phyloP scores from a whole-genome alignment of 371 early-diverging fungal genomes.

The Zychaea mexicana region DNA sequence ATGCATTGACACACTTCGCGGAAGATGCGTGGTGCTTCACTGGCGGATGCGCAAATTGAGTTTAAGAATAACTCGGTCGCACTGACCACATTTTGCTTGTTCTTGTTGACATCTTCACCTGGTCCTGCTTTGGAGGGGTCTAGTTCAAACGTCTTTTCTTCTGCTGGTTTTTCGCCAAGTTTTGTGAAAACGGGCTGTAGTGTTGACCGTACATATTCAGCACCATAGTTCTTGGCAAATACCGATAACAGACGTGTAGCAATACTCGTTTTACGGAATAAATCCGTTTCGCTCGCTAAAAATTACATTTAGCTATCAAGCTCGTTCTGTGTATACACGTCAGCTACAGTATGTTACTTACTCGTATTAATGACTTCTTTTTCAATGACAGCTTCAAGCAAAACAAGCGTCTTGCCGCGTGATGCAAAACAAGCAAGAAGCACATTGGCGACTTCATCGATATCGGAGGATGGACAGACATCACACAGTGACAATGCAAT shows the following conservation, averaged over 20 bases:
- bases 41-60: conserved; percentile 76
- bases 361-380: conserved; percentile 82
- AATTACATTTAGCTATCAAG: neutral
- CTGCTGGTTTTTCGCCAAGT: conserved; percentile 52
- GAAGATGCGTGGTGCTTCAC: conserved; percentile 72
- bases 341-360: conserved; percentile 27
- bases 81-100: conserved; percentile 78
- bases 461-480: conserved; percentile 83
- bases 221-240: conserved; percentile 82
- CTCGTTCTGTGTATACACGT: neutral
- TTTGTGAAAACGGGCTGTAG: conserved; percentile 75
- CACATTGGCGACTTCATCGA: conserved; percentile 84
- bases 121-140: conserved; percentile 80
- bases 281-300: conserved; percentile 76
- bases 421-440: conserved; percentile 83
- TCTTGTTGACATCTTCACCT: conserved; percentile 65
- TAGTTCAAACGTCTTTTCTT: conserved; percentile 70
- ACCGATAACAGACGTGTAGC: conserved; percentile 85
- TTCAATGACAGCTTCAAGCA: conserved; percentile 83
- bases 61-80: conserved; percentile 82
- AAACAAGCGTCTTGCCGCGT: conserved; percentile 65
- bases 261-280: conserved; percentile 92
- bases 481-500: conserved; percentile 85
- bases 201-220: conserved; percentile 80
- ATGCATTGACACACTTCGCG: conserved; percentile 84